Evolutionary conservation across 1,139 yeast species (phyloP).

Genomic region (Tardiomyces digboiensis): DNA sequence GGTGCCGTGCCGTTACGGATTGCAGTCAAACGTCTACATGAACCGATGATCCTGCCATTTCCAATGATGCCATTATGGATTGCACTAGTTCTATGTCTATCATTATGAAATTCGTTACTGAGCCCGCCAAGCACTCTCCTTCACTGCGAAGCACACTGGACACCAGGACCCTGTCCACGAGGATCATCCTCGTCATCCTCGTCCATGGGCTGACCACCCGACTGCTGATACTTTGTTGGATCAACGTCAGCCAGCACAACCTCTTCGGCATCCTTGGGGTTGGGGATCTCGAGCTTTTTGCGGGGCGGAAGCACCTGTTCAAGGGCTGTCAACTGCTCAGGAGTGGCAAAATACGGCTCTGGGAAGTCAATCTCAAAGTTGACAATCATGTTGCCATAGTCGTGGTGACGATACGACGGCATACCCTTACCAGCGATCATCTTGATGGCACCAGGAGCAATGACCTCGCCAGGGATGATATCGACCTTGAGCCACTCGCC

Average conservation of each 20-base stretch:
- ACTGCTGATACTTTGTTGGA: constrained; percentile 40
- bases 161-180: constrained; percentile 32
- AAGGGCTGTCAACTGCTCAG: constrained; percentile 30
- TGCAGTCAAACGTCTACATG: too few species aligned
- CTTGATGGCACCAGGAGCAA: constrained; percentile 74
- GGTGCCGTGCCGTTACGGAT: too few species aligned
- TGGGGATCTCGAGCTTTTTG: constrained; percentile 22
- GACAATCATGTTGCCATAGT: constrained; percentile 41
- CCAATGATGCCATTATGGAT: background rate
- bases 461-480: constrained; percentile 87
- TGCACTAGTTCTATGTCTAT: background rate
- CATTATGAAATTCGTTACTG: background rate
- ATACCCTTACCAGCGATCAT: constrained; percentile 93
- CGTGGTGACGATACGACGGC: constrained; percentile 52
- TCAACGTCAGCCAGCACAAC: constrained; percentile 59
- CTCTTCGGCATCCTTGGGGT: constrained; percentile 55
- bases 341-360: constrained; percentile 25
- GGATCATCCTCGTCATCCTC: constrained; percentile 45
- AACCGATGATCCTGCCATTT: too few species aligned
- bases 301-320: constrained; percentile 35
- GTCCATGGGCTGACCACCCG: constrained; percentile 31
- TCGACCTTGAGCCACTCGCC: constrained; percentile 79
- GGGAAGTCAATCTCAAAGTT: constrained; percentile 48
- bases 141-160: constrained; percentile 70
- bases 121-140: constrained; percentile 2